A percentile compares a stretch with the other conserved stretches of the same genome.
Evolutionary conservation across 371 early-diverging fungal species (phyloP).

Genomic region (Mortierella sp.): DNA sequence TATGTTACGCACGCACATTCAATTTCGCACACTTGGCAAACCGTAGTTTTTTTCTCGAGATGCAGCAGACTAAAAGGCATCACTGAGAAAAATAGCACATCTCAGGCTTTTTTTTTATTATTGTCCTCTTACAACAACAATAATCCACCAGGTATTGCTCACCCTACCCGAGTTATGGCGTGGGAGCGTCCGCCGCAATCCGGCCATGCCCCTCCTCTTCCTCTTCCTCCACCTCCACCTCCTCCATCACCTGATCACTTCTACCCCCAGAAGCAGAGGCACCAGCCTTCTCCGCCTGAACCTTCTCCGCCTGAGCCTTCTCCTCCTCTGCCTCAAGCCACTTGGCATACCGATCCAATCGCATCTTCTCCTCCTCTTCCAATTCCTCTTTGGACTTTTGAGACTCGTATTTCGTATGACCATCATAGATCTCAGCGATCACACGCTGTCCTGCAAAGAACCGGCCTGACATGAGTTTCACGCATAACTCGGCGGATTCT

Average conservation of each 20-base stretch:
- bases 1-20: neutral
- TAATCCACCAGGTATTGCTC: too few relatives aligned
- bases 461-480: constrained; percentile 90
- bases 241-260: neutral
- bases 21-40: too few relatives aligned
- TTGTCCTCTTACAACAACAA: too few relatives aligned
- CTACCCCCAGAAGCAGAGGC: neutral
- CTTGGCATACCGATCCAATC: constrained; percentile 84
- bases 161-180: constrained; percentile 18
- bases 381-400: constrained; percentile 67
- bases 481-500: constrained; percentile 85
- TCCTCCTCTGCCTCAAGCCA: constrained; percentile 80
- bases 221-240: neutral
- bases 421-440: constrained; percentile 86
- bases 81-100: too few relatives aligned
- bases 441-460: constrained; percentile 91
- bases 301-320: constrained; percentile 9
- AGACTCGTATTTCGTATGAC: constrained; percentile 76
- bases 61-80: too few relatives aligned
- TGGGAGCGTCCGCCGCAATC: constrained; percentile 44
- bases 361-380: constrained; percentile 80
- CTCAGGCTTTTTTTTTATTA: too few relatives aligned
- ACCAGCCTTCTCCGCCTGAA: constrained; percentile 4
- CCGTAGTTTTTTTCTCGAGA: too few relatives aligned
- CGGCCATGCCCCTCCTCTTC: neutral